Conservation (phyloP, 306 rosid species). For the Macrotyloma uniflorum region DNA sequence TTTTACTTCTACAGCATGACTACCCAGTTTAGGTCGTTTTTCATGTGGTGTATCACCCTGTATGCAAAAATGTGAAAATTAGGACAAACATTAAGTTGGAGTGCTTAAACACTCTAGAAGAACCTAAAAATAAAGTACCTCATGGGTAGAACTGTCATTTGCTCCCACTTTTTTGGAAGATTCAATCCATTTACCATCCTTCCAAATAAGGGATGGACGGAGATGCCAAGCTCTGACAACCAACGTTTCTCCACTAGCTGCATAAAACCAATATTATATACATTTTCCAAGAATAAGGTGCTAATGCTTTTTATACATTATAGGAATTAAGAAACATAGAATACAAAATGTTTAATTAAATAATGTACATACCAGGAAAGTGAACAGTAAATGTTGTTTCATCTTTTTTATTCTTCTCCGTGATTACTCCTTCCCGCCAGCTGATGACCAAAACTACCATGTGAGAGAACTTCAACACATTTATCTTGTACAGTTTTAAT, state of each 20-base stretch:
- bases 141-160: slow-evolving; percentile 52
- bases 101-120: neutral
- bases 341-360: slow-evolving; percentile 2
- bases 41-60: slow-evolving; percentile 88
- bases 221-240: slow-evolving; percentile 90
- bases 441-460: slow-evolving; percentile 50
- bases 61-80: slow-evolving; percentile 35
- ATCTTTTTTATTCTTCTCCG: slow-evolving; percentile 79
- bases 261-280: slow-evolving; percentile 36
- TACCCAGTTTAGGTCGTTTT: slow-evolving; percentile 76
- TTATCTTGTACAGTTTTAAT: neutral
- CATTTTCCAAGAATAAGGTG: slow-evolving; percentile 10
- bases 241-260: slow-evolving; percentile 80
- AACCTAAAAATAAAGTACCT: slow-evolving; percentile 55
- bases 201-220: slow-evolving; percentile 92
- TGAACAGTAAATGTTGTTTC: slow-evolving; percentile 72
- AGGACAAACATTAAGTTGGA: slow-evolving; percentile 32
- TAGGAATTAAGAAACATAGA: slow-evolving; percentile 12
- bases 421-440: slow-evolving; percentile 95
- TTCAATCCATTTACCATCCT: slow-evolving; percentile 89
- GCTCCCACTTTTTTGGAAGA: slow-evolving; percentile 45
- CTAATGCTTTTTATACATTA: neutral
- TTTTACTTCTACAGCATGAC: slow-evolving; percentile 56
- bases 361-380: slow-evolving; percentile 67
- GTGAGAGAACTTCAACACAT: slow-evolving; percentile 31